These are phyloP conservation scores for Hanseniaspora singularis DNA, from an alignment of 805 yeast genomes.

Conservation along the genomic window DNA sequence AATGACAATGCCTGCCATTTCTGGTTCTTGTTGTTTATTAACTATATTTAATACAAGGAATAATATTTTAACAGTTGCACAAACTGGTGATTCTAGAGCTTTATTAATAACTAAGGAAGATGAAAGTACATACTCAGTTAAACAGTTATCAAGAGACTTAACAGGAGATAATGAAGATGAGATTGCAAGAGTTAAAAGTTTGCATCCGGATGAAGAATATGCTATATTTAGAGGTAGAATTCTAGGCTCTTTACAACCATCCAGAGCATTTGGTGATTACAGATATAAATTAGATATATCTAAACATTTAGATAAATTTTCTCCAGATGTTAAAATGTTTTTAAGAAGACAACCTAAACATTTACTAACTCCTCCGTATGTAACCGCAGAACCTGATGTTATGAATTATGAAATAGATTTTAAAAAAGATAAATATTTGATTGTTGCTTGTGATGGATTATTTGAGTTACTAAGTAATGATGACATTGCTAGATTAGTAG, in stretches of 20 bases:
- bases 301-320: slow-evolving; percentile 41
- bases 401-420: slow-evolving; percentile 69
- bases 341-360: slow-evolving; percentile 65
- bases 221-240: slow-evolving; percentile 80
- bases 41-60: slow-evolving; percentile 74
- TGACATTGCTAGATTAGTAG: slow-evolving; percentile 84
- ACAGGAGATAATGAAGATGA: slow-evolving; percentile 87
- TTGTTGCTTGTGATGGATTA: slow-evolving; percentile 87
- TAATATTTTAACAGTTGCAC: slow-evolving; percentile 70
- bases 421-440: slow-evolving; percentile 67
- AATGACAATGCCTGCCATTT: slow-evolving; percentile 77
- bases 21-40: slow-evolving; percentile 88
- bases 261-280: slow-evolving; percentile 95
- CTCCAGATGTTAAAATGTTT: slow-evolving; percentile 67
- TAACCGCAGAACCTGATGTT: slow-evolving; percentile 89
- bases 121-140: slow-evolving; percentile 61
- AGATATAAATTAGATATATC: slow-evolving; percentile 69
- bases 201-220: slow-evolving; percentile 78
- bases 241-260: slow-evolving; percentile 85
- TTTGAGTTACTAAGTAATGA: slow-evolving; percentile 86
- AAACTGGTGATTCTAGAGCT: slow-evolving; percentile 93
- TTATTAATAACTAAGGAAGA: slow-evolving; percentile 30
- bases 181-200: slow-evolving; percentile 65
- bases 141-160: slow-evolving; percentile 78
- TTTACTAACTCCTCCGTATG: slow-evolving; percentile 85